These are phyloP conservation scores for Sporothrix dimorphospora DNA, from an alignment of 2,329 filamentous ascomycete species.

Conservation along the genomic window DNA sequence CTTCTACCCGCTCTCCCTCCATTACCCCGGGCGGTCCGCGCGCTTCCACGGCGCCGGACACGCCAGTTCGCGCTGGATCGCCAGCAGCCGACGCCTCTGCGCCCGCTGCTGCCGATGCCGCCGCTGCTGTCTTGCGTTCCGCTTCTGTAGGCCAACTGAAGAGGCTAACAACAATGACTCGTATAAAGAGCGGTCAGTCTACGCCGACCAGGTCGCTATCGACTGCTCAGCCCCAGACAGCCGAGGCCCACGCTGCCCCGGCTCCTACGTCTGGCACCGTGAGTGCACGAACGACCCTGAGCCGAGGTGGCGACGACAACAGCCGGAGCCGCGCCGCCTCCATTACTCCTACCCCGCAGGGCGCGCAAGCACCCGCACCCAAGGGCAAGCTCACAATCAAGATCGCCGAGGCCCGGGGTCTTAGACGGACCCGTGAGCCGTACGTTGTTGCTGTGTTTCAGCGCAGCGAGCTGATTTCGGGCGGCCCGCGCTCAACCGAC, in stretches of 20 bases:
- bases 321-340: slow-evolving; percentile 54
- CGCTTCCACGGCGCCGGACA: slow-evolving; percentile 28
- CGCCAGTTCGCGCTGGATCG: slow-evolving; percentile 39
- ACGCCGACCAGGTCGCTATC: slow-evolving; percentile 89
- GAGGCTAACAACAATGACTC: slow-evolving; percentile 85
- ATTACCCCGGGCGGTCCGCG: background rate
- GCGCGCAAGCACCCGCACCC: slow-evolving; percentile 68
- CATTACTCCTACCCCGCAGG: slow-evolving; percentile 55
- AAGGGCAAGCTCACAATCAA: slow-evolving; percentile 90
- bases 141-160: slow-evolving; percentile 70
- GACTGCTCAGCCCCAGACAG: slow-evolving; percentile 56
- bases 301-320: slow-evolving; percentile 35
- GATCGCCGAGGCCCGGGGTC: slow-evolving; percentile 80
- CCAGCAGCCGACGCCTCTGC: slow-evolving; percentile 13
- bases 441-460: slow-evolving; percentile 98
- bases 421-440: slow-evolving; percentile 82
- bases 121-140: slow-evolving; percentile 51
- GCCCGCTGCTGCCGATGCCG: slow-evolving; percentile 21
- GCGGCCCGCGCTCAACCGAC: slow-evolving; percentile 68
- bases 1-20: slow-evolving; percentile 25
- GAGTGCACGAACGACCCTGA: slow-evolving; percentile 40
- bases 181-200: slow-evolving; percentile 86
- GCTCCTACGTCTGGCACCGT: slow-evolving; percentile 29
- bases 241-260: background rate
- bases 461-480: slow-evolving; percentile 92